Evolutionary conservation across 768 basidiomycete genomes (phyloP), one percentile per base, ranked within the genome.

Genomic region (Kwoniella europaea): DNA sequence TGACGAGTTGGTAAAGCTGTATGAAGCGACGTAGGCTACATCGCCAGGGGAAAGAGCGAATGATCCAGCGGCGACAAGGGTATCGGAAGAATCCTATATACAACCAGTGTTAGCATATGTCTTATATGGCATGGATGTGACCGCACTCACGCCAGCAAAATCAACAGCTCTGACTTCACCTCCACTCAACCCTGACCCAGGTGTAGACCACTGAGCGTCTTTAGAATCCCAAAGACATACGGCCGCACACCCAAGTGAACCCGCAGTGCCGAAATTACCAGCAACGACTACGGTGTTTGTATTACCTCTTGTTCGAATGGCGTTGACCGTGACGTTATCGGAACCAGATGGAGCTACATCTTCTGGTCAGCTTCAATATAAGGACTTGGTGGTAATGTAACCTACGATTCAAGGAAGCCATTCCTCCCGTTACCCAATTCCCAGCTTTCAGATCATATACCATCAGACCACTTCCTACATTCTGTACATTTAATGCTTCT

Each of bases 201-300:
- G 88, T 2, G 88, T 81, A 61, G 86, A 89, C 94, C 95, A 99
- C 81, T 91, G 90, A 70, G 88, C 89, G n/a, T 85, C 85, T 0
- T 79, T 80, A 1, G 87, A 88, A 79, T 94, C 90, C 77, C 91
- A 90, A 20, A 88, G 84, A 81, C 96, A 99, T 53, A 98, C 89
- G 2, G 88, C 90, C 50, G 88, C 88, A 82, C 96, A 98, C 0
- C 84, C 82, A 16, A 91, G 84, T 0, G 90, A 87, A 9, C 93
- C 94, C 2, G 91, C 93, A 53, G 89, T 88, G 0, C 88, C 83
- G 73, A 99, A 98, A 2, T 91, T 89, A n/a, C 96, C 96, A 2
- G 91, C 94, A 12, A 97, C 91, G 59, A 97, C 86, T 64, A 98
- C 81, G 2, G 86, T 86, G 58, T 89, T 87, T 27, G 89, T 88